These are phyloP conservation scores for Sclerotinia glacialis DNA, from an alignment of 2,329 filamentous ascomycete species.

Conservation along the genomic window DNA sequence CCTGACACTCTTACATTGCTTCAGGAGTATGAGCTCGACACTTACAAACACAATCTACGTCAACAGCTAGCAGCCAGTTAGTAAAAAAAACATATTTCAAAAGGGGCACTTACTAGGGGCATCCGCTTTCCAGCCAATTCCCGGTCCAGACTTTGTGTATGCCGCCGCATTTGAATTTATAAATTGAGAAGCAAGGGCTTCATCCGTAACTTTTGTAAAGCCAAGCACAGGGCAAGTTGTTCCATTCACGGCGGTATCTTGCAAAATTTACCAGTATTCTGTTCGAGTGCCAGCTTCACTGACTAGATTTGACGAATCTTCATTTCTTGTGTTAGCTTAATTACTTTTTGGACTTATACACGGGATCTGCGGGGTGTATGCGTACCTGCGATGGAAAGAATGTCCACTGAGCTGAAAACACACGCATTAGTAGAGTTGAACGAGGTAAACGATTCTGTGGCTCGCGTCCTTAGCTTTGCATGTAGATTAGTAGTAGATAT, in stretches of 20 bases:
- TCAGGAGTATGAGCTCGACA: neutral
- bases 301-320: slow-evolving; percentile 2
- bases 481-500: slow-evolving; percentile 2
- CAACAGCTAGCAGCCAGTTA: neutral
- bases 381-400: slow-evolving; percentile 1
- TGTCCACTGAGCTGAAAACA: neutral
- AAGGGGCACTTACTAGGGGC: neutral
- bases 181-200: slow-evolving; percentile 1
- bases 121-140: neutral
- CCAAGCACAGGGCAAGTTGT: slow-evolving; percentile 4
- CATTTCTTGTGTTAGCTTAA: neutral
- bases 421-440: neutral
- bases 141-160: slow-evolving; percentile 1
- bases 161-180: slow-evolving; percentile 7
- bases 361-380: too few relatives aligned
- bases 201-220: slow-evolving; percentile 1
- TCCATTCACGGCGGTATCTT: neutral
- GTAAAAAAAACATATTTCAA: neutral
- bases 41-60: slow-evolving; percentile 14
- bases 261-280: slow-evolving; percentile 10
- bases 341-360: neutral
- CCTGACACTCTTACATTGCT: neutral
- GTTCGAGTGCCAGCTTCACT: slow-evolving; percentile 2
- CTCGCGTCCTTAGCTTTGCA: neutral
- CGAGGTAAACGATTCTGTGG: neutral